Evolutionary conservation across 306 rosid species (phyloP).

Genomic region (Gastrolobium villosum): DNA sequence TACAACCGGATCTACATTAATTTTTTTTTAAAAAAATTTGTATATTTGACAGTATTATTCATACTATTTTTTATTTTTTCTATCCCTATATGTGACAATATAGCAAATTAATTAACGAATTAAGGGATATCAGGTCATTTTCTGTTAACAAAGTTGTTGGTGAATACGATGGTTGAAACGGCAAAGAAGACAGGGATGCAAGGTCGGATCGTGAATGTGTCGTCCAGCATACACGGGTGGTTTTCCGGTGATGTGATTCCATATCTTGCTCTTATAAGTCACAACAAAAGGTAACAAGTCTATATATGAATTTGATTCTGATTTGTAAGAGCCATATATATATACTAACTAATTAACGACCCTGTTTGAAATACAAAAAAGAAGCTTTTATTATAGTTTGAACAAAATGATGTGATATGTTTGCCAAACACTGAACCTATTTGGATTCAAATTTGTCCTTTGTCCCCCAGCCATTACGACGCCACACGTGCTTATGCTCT

Average conservation of each 20-base stretch:
- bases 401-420: constrained; percentile 38
- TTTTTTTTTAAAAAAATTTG: too few species aligned
- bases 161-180: constrained; percentile 73
- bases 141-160: constrained; percentile 74
- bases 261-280: constrained; percentile 73
- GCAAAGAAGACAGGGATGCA: constrained; percentile 69
- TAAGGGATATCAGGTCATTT: constrained; percentile 73
- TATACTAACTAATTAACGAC: too few species aligned
- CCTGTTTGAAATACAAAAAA: neutral
- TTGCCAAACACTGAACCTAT: constrained; percentile 30
- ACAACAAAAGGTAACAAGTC: constrained; percentile 55
- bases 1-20: too few species aligned
- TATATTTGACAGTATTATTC: too few species aligned
- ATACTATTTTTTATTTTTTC: too few species aligned
- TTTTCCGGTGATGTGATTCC: constrained; percentile 73
- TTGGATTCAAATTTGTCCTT: constrained; percentile 40
- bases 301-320: too few species aligned
- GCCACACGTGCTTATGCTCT: constrained; percentile 99
- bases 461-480: constrained; percentile 71
- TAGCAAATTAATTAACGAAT: neutral
- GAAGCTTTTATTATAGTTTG: neutral
- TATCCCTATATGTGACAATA: neutral
- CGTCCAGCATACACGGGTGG: constrained; percentile 85
- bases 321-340: neutral
- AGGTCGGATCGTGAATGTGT: constrained; percentile 88